Percentiles rank a stretch among this genome's conserved stretches.
Evolutionary conservation across 176 grass and related monocot genomes (phyloP).

Genomic region (Thinopyrum elongatum): DNA sequence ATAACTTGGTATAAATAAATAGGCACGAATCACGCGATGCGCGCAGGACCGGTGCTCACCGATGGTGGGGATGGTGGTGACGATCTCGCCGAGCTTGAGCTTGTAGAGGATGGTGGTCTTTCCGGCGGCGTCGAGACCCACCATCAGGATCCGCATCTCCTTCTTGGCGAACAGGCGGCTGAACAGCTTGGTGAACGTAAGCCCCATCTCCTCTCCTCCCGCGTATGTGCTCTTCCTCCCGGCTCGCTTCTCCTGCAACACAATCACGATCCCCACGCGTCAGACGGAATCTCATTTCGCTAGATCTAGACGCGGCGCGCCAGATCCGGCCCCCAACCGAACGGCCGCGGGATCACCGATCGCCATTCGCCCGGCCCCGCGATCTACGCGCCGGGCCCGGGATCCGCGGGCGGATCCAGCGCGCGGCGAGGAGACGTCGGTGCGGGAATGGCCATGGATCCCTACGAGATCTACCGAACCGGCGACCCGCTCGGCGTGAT

Average conservation of each 20-base stretch:
- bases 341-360: neutral
- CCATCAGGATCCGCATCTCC: constrained; percentile 85
- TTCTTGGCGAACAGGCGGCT: constrained; percentile 81
- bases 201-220: constrained; percentile 50
- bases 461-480: neutral
- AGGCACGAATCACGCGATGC: neutral
- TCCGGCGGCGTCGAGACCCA: constrained; percentile 71
- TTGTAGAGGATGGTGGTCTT: constrained; percentile 85
- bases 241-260: constrained; percentile 31
- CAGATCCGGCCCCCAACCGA: constrained; percentile 33
- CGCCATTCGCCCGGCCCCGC: neutral
- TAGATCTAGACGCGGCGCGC: constrained; percentile 24
- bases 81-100: constrained; percentile 81
- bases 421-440: neutral
- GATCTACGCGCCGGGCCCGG: neutral
- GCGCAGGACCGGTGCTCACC: constrained; percentile 24
- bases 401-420: constrained; percentile 17
- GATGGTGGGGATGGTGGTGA: constrained; percentile 78
- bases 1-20: neutral
- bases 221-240: neutral
- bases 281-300: neutral
- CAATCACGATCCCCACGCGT: neutral
- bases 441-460: neutral
- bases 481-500: neutral
- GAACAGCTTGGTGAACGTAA: constrained; percentile 79